Conservation (phyloP, 495 filamentous ascomycete species). For the Platismatia glauca region DNA sequence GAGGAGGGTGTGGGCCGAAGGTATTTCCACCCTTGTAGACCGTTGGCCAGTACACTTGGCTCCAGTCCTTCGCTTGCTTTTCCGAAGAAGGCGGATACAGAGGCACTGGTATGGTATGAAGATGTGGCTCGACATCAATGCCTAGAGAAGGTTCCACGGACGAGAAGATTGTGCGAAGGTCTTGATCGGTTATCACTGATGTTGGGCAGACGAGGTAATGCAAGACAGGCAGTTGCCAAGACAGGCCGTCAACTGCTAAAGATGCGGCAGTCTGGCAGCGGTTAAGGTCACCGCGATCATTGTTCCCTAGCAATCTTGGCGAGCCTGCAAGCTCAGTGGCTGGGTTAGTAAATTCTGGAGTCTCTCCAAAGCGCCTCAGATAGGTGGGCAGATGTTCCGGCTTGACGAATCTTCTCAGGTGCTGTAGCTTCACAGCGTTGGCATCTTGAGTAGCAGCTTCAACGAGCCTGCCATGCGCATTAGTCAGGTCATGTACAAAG, state of each 20-base stretch:
- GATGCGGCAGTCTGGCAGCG: background rate
- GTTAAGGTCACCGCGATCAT: too few relatives aligned
- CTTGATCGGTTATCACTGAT: slow-evolving; percentile 32
- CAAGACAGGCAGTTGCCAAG: slow-evolving; percentile 18
- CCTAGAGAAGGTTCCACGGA: slow-evolving; percentile 24
- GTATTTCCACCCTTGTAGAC: slow-evolving; percentile 78
- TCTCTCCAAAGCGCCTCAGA: slow-evolving; percentile 29
- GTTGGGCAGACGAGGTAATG: slow-evolving; percentile 39
- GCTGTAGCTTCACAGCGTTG: slow-evolving; percentile 54
- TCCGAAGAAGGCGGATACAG: slow-evolving; percentile 63
- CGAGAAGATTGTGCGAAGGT: slow-evolving; percentile 35
- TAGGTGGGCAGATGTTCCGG: slow-evolving; percentile 52
- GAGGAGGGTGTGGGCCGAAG: slow-evolving; percentile 60
- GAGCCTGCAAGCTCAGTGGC: slow-evolving; percentile 9
- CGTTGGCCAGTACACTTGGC: slow-evolving; percentile 72
- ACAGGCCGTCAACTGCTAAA: slow-evolving; percentile 18
- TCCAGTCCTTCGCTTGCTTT: slow-evolving; percentile 69
- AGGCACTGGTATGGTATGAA: slow-evolving; percentile 55
- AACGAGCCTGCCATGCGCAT: slow-evolving; percentile 28
- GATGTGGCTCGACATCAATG: slow-evolving; percentile 34
- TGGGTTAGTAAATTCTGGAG: too few relatives aligned
- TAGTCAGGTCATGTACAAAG: background rate
- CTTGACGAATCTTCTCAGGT: slow-evolving; percentile 76
- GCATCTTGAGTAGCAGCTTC: slow-evolving; percentile 44
- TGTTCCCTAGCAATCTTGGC: slow-evolving; percentile 19